phyloP scores from a whole-genome alignment of 1,139 yeast genomes.

The Meyerozyma carpophila region DNA sequence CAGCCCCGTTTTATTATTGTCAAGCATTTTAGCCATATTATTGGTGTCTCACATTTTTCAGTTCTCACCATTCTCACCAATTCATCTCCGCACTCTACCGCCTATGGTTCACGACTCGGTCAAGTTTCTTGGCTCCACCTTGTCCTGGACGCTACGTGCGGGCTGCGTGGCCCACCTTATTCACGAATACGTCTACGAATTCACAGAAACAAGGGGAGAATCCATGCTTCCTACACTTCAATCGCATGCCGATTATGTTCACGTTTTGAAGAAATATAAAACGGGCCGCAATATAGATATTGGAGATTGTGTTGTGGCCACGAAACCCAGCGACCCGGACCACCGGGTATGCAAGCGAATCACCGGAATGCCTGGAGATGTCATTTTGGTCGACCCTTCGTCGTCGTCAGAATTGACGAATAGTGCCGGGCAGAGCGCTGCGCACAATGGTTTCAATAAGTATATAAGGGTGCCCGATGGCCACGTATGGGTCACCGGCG shows the following conservation, averaged over 20 bases:
- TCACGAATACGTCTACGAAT: conserved; percentile 65
- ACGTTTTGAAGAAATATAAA: conserved; percentile 58
- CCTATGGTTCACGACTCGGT: conserved; percentile 14
- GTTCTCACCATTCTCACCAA: not conserved
- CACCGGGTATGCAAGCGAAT: conserved; percentile 88
- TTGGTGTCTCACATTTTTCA: not conserved
- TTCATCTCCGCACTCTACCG: too few relatives aligned
- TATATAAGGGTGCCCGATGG: conserved; percentile 76
- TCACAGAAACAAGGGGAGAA: conserved; percentile 84
- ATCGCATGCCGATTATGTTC: conserved; percentile 71
- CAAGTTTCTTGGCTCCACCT: conserved; percentile 27
- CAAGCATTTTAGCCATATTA: too few relatives aligned
- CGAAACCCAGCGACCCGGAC: conserved; percentile 84
- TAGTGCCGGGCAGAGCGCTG: conserved; percentile 20
- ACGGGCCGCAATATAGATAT: conserved; percentile 58
- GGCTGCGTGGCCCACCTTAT: conserved; percentile 67
- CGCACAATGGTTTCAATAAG: conserved; percentile 47
- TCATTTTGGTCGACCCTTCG: conserved; percentile 75
- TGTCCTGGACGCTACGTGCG: conserved; percentile 49
- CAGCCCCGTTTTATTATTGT: not conserved
- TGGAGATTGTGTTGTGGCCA: conserved; percentile 87
- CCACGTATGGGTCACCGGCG: conserved; percentile 97
- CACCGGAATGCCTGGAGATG: conserved; percentile 95
- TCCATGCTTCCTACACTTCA: conserved; percentile 92
- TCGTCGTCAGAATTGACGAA: conserved; percentile 49